Evolutionary conservation across 768 basidiomycete genomes (phyloP), one percentile per base, ranked within the genome.

Genomic region (Russula sp.): DNA sequence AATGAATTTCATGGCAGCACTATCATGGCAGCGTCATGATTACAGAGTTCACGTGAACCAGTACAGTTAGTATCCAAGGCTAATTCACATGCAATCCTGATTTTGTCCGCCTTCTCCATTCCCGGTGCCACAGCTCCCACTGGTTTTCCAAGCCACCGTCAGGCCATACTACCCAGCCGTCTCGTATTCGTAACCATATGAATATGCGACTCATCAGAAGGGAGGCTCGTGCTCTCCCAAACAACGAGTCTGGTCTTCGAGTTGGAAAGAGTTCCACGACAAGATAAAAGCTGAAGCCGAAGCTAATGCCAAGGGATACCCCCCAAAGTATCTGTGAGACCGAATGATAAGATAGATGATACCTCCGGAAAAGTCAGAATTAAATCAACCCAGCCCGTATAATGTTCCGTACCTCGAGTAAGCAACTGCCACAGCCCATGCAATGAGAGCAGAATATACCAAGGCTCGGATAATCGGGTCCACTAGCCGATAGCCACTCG

Each of bases 161-260:
- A 4, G 77, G 68, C 87, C 89, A 94, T 1, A 91, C 76, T 11
- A 78, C 81, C 91, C 91, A 94, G 6, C 91, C 89, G 70, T 94
- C 91, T 53, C 89, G 80, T 48, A 94, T 75, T 53, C 84, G 81
- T 39, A 89, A 71, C 88, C 88, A 93, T 0, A 72, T 75, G 6
- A 79, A 79, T 20, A 90, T 37, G 5, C 84, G 81, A 66, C 88
- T 84, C 1, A 68, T 68, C 37, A 94, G 70, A n/a, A 87, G 58
- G 48, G 73, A 75, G 5, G 72, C 65, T 50, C 86, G 84, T 3
- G 75, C 63, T 54, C 72, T 70, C 14, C 86, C 89, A 32, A 85
- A 73, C 9, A 78, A 40, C 0, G 88, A 87, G 0, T 70, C 61
- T 9, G 89, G 91, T 22, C 74, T 73, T 18, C 73, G 73, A 34